Percentiles rank a stretch among this genome's conserved stretches.
Conservation (phyloP, 495 filamentous ascomycete species). For the Geopyxis carbonaria region DNA sequence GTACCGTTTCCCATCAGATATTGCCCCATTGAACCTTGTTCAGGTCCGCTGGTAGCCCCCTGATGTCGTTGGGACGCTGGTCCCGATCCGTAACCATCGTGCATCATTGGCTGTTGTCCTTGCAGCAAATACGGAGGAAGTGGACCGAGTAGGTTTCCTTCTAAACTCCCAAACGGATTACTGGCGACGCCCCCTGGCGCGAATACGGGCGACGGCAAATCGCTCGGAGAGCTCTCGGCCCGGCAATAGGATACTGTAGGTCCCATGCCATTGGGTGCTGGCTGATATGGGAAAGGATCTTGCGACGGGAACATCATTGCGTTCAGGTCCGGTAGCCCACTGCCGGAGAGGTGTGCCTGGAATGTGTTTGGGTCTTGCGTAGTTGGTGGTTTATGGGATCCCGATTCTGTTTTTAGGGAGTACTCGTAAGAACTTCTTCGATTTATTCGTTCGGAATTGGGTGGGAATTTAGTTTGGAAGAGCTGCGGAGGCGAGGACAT, state of each 20-base stretch:
- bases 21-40: conserved; percentile 4
- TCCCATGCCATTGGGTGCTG: conserved; percentile 43
- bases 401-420: conserved; percentile 15
- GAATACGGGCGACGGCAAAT: neutral
- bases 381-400: conserved; percentile 19
- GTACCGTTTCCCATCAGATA: conserved; percentile 11
- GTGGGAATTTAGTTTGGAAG: neutral
- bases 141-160: conserved; percentile 39
- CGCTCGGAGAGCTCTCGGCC: conserved; percentile 7
- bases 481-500: conserved; percentile 20
- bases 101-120: conserved; percentile 16
- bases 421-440: conserved; percentile 25
- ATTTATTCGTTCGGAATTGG: conserved; percentile 9
- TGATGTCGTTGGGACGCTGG: conserved; percentile 4
- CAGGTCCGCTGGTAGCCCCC: neutral
- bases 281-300: conserved; percentile 37
- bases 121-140: conserved; percentile 39
- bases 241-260: conserved; percentile 22
- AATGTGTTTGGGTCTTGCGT: conserved; percentile 28
- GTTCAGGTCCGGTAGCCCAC: conserved; percentile 51
- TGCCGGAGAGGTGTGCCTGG: conserved; percentile 16
- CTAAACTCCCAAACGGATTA: conserved; percentile 31
- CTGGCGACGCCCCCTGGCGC: conserved; percentile 7
- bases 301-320: conserved; percentile 84
- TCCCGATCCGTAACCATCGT: conserved; percentile 1